Percentiles rank a stretch among this genome's conserved stretches.
phyloP scores from a whole-genome alignment of 352 stramenopile genomes.

The Phytopythium ostracodes region DNA sequence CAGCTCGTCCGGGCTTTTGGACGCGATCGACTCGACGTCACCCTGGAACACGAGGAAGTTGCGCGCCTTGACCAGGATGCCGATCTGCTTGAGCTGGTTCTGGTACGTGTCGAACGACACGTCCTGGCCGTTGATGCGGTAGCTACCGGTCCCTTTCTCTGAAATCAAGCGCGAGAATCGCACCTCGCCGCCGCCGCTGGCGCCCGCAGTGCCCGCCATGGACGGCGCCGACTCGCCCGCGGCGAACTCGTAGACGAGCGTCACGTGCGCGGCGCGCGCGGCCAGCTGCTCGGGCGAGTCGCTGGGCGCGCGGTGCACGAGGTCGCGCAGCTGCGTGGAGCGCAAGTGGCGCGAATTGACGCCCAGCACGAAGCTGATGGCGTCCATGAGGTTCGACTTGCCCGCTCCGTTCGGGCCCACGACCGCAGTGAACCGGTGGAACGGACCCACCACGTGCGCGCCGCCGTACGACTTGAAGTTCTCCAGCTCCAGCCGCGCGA shows the following conservation, averaged over 20 bases:
- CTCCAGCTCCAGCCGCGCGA: slow-evolving; percentile 94
- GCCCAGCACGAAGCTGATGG: slow-evolving; percentile 97
- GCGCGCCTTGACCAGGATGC: slow-evolving; percentile 97
- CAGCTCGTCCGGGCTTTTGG: slow-evolving; percentile 94
- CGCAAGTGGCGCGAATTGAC: slow-evolving; percentile 96
- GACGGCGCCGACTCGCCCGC: slow-evolving; percentile 50
- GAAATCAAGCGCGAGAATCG: slow-evolving; percentile 94
- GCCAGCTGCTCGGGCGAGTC: slow-evolving; percentile 30
- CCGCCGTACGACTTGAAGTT: slow-evolving; percentile 99
- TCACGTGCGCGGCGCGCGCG: slow-evolving; percentile 82
- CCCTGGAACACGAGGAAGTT: slow-evolving; percentile 99
- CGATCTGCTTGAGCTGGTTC: slow-evolving; percentile 91
- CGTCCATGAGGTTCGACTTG: slow-evolving; percentile 95
- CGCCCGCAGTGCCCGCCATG: slow-evolving; percentile 17
- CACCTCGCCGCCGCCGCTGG: slow-evolving; percentile 45
- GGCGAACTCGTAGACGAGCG: slow-evolving; percentile 91
- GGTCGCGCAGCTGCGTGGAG: slow-evolving; percentile 94
- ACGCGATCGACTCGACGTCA: slow-evolving; percentile 97
- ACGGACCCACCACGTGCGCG: slow-evolving; percentile 92
- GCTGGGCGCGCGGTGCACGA: slow-evolving; percentile 89
- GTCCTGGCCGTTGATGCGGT: slow-evolving; percentile 75
- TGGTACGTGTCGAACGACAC: slow-evolving; percentile 93
- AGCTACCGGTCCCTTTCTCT: slow-evolving; percentile 82
- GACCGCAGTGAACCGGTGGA: slow-evolving; percentile 97
- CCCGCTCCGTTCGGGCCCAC: slow-evolving; percentile 97